Evolutionary conservation across 2,329 filamentous ascomycete genomes (phyloP), one percentile per base, ranked within the genome.

Genomic region (Aspergillus sp.): DNA sequence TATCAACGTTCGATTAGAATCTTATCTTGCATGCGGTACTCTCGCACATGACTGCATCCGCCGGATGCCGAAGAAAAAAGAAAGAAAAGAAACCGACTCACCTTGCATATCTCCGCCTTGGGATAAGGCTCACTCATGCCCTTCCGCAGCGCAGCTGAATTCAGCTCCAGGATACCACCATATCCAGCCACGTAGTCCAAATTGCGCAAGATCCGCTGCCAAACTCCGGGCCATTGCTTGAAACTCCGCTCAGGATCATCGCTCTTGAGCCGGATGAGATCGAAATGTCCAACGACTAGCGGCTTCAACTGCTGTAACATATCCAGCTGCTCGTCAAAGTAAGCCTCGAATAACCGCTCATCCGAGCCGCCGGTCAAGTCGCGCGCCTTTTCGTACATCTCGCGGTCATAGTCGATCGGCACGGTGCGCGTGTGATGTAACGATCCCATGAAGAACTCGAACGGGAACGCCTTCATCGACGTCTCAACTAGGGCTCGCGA

Each of bases 381-480:
- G 44, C 87, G 78, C n/a, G 90, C 90, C 15, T 78, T 73, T 19
- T 81, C 77, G 71, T 95, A 98, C 71, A 84, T 82, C 0, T 79
- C 76, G 6, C 74, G 76, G 76, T 96, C 89, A 72, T 90, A 96
- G 79, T 99, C 95, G 69, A 99, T 96, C 6, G 95, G 93, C 44
- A 93, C 81, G 15, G 87, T 87, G 69, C 90, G 86, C 7, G 93
- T 90, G 74, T 99, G 95, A 77, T 99, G 95, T 49, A 98, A 83
- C 1, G 90, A 96, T 57, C 95, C 95, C 70, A 99, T 83, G 78
- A 97, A 96, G 76, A 96, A 90, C 76, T 98, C 93, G 60, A 96
- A 83, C 9, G 77, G 75, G 40, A 90, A 83, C 61, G 84, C 81
- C 6, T 80, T 70, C 21, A 88, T 77, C 3, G 91, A 82, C 11